Conservation (phyloP, 2,329 filamentous ascomycete genomes). For the Endoconidiophora laricicola region DNA sequence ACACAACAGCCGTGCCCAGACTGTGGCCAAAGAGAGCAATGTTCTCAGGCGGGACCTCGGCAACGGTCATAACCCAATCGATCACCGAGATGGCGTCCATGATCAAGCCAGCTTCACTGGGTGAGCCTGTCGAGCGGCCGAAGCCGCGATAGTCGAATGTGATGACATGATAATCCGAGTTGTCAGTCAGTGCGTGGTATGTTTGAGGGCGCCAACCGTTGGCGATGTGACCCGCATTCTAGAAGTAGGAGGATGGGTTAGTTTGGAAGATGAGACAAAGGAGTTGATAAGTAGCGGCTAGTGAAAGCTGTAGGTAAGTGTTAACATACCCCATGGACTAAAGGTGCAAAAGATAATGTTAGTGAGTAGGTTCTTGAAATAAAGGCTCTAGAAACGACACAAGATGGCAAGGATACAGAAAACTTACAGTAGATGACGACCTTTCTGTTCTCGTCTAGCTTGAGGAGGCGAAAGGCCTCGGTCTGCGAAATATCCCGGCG, state of each 20-base stretch:
- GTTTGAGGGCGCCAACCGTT: slow-evolving; percentile 60
- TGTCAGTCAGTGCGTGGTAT: slow-evolving; percentile 61
- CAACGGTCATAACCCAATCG: slow-evolving; percentile 50
- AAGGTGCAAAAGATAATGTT: not conserved
- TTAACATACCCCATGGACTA: slow-evolving; percentile 14
- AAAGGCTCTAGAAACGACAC: too few species aligned
- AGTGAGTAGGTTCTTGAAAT: not conserved
- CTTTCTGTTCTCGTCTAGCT: slow-evolving; percentile 43
- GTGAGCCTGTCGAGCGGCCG: slow-evolving; percentile 61
- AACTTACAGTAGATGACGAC: slow-evolving; percentile 38
- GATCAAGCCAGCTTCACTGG: slow-evolving; percentile 67
- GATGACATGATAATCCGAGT: slow-evolving; percentile 64
- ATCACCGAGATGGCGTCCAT: slow-evolving; percentile 59
- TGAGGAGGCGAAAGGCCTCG: slow-evolving; percentile 43
- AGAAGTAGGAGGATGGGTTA: not conserved
- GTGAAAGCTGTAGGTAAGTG: slow-evolving; percentile 17
- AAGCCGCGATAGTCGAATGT: slow-evolving; percentile 85
- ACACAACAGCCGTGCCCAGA: slow-evolving; percentile 70
- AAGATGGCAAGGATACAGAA: too few species aligned
- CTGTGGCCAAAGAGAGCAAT: slow-evolving; percentile 78
- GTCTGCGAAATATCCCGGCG: slow-evolving; percentile 37
- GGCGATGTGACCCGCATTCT: slow-evolving; percentile 77
- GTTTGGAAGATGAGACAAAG: slow-evolving; percentile 31
- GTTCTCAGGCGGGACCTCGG: slow-evolving; percentile 47
- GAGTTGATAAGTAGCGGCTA: slow-evolving; percentile 8